Base-by-base conservation (phyloP, 352 stramenopile genomes). In the Globisporangium cylindrosporum region DNA sequence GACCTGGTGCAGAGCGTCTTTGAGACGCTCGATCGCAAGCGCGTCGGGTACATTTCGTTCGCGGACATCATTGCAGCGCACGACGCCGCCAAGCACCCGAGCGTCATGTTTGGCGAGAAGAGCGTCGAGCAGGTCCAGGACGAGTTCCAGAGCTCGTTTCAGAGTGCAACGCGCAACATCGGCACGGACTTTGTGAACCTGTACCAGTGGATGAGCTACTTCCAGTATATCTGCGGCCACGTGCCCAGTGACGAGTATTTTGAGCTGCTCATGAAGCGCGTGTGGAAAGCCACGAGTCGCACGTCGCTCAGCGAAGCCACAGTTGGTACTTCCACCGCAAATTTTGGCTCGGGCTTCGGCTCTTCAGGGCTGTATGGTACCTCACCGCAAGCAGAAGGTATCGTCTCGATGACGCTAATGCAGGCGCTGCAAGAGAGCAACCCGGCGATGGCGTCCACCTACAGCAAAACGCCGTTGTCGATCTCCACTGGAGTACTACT, bases 211-310 rank as follows among this genome's bases (percentile, higher is more conserved):
- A 77, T 90, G 65, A 82, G 73, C 32, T 93, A 87, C 66, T 92
- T 91, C 66, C 85, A 92, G 70, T 93, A 81, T 69, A 70, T 89
- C 18, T 82, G 80, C 34, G 83, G 77, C n/a, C 74, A 89, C 67
- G 73, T 81, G 15, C 83, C 81, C 7, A 93, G 80, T 46, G 80
- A 92, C 25, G 85, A 93, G 65, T 91, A 88, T 75, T 93, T 91
- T 68, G 85, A 93, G 41, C 59, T 93, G 12, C 63, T 93, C 27
- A 74, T 93, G 63, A 88, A 84, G 54, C 82, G 85, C 34, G 85
- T 90, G 22, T 93, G 85, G 85, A 81, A 81, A 53, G 85, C 78
- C 4, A 75, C 77, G 22, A 72, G 63, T 1, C 72, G 73, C 24
- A 79, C 73, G 9, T 80, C 75, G 46, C 76, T 91, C 5, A 73